Percentiles rank a stretch among this genome's conserved stretches.
Evolutionary conservation across 2,329 filamentous ascomycete species (phyloP).

Genomic region (Cadophora luteo-olivacea): DNA sequence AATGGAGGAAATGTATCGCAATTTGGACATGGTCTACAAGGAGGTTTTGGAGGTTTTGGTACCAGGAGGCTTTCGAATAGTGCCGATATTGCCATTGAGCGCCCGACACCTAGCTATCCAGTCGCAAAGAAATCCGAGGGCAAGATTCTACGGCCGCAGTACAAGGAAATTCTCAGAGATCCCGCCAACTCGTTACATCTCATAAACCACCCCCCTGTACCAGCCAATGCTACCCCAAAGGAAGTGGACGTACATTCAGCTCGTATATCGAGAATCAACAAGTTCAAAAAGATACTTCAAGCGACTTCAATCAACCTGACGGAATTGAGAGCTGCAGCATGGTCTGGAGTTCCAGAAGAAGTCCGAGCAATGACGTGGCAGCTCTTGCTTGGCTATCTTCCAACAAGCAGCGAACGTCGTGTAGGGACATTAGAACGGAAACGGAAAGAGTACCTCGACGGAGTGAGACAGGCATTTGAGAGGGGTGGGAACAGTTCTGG

Average conservation of each 20-base stretch:
- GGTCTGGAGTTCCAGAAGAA: conserved; percentile 94
- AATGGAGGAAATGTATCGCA: conserved; percentile 33
- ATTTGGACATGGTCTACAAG: conserved; percentile 49
- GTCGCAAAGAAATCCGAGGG: conserved; percentile 88
- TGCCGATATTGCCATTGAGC: conserved; percentile 91
- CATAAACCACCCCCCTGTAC: conserved; percentile 83
- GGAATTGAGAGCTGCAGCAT: conserved; percentile 84
- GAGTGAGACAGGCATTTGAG: conserved; percentile 77
- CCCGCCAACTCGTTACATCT: conserved; percentile 95
- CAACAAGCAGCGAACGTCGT: conserved; percentile 93
- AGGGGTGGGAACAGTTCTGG: conserved; percentile 59
- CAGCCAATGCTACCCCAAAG: conserved; percentile 77
- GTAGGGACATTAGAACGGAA: conserved; percentile 92
- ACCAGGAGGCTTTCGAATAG: conserved; percentile 78
- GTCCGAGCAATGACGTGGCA: conserved; percentile 99
- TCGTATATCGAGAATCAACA: conserved; percentile 93
- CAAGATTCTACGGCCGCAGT: conserved; percentile 95
- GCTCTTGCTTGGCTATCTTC: conserved; percentile 90
- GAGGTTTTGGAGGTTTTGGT: conserved; percentile 46
- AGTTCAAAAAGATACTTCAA: conserved; percentile 96
- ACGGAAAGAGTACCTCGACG: conserved; percentile 94
- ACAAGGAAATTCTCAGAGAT: conserved; percentile 90
- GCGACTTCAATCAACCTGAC: conserved; percentile 85
- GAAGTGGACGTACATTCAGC: conserved; percentile 87
- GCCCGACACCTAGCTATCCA: conserved; percentile 82